Evolutionary conservation across 345 rosid genomes (phyloP).

Genomic region (Anastatica hierochuntica): DNA sequence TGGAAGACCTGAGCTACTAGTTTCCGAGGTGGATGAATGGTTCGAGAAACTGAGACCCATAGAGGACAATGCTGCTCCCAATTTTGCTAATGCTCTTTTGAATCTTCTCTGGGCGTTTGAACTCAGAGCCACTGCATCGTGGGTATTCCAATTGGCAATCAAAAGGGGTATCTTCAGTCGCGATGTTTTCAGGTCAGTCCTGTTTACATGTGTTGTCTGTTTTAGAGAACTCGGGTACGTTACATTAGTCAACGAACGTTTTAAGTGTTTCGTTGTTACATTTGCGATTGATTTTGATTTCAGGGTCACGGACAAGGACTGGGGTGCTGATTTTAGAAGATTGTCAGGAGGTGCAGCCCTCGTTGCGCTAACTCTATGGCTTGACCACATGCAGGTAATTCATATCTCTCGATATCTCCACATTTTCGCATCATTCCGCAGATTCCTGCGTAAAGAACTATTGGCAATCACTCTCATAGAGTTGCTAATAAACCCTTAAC

Average conservation of each 20-base stretch:
- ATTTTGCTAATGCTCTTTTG: slow-evolving; percentile 75
- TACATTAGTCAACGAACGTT: no score
- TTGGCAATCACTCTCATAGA: slow-evolving; percentile 3
- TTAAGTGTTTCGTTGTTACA: not conserved
- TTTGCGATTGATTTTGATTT: slow-evolving; percentile 12
- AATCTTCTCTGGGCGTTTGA: slow-evolving; percentile 94
- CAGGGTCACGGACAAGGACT: slow-evolving; percentile 90
- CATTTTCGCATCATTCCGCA: no score
- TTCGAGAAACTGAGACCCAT: slow-evolving; percentile 54
- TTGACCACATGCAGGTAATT: slow-evolving; percentile 88
- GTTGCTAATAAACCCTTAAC: not conserved
- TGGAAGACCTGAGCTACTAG: slow-evolving; percentile 44
- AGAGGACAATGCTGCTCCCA: slow-evolving; percentile 81
- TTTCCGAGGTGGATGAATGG: slow-evolving; percentile 56
- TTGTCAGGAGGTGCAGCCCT: slow-evolving; percentile 94
- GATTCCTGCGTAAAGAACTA: slow-evolving; percentile 2
- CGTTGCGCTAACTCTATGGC: slow-evolving; percentile 91
- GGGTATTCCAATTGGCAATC: slow-evolving; percentile 80
- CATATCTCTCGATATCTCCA: slow-evolving; percentile 3
- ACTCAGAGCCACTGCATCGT: slow-evolving; percentile 81
- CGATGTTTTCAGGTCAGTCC: slow-evolving; percentile 65
- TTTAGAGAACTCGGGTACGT: no score
- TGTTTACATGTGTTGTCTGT: not conserved
- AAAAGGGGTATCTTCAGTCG: slow-evolving; percentile 60
- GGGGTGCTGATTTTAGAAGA: slow-evolving; percentile 96